Evolutionary conservation across 352 stramenopile genomes (phyloP).

Genomic region (Globisporangium okanoganense): DNA sequence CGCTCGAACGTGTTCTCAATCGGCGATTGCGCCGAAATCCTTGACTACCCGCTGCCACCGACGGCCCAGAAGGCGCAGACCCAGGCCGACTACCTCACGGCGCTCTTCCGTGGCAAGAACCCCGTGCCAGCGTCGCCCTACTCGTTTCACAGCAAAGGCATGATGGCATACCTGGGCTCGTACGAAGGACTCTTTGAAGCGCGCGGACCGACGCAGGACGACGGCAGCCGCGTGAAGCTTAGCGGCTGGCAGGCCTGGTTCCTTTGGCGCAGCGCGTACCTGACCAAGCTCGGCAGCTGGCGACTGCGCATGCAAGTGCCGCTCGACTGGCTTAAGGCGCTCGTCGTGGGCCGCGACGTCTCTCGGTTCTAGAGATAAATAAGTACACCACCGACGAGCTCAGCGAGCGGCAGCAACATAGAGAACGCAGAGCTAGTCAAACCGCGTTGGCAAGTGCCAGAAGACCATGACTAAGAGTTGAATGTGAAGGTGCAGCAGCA

Average conservation of each 20-base stretch:
- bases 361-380: slow-evolving; percentile 75
- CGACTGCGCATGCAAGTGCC: slow-evolving; percentile 93
- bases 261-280: slow-evolving; percentile 94
- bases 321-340: slow-evolving; percentile 96
- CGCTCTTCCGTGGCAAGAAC: slow-evolving; percentile 54
- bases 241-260: slow-evolving; percentile 89
- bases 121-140: slow-evolving; percentile 50
- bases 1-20: slow-evolving; percentile 92
- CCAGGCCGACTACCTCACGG: slow-evolving; percentile 63
- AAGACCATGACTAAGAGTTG: no score
- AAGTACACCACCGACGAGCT: no score
- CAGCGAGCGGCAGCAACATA: no score
- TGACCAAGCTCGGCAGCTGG: slow-evolving; percentile 94
- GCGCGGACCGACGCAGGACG: slow-evolving; percentile 21
- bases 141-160: slow-evolving; percentile 81
- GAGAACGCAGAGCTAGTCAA: no score
- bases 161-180: slow-evolving; percentile 94
- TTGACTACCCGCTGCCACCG: slow-evolving; percentile 84
- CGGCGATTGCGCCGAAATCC: slow-evolving; percentile 91
- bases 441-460: no score
- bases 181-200: slow-evolving; percentile 91
- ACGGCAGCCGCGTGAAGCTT: slow-evolving; percentile 50
- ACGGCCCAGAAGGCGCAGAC: slow-evolving; percentile 91
- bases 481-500: no score
- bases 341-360: slow-evolving; percentile 96